Conservation (phyloP, 176 grass and related monocot species). For the Musa troglodytarum region DNA sequence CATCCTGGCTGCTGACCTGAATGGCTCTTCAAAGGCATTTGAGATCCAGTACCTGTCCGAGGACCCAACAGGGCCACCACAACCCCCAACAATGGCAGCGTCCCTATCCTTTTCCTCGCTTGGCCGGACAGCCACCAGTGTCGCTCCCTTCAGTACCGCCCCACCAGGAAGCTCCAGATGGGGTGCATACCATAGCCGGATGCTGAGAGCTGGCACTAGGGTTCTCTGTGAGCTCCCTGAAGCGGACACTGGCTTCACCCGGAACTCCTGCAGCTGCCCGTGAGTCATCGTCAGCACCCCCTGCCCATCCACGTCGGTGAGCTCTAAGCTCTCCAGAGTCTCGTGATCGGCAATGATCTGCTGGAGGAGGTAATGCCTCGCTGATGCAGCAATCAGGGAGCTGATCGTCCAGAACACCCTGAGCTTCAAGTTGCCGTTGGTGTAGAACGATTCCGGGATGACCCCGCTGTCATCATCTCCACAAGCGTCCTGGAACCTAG, state of each 20-base stretch:
- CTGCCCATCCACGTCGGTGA: conserved; percentile 64
- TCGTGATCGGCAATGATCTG: conserved; percentile 57
- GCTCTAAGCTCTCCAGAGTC: conserved; percentile 55
- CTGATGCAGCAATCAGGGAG: conserved; percentile 60
- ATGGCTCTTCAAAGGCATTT: conserved; percentile 79
- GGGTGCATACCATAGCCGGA: conserved; percentile 64
- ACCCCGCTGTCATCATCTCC: conserved; percentile 42
- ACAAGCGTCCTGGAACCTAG: conserved; percentile 14
- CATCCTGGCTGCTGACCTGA: conserved; percentile 47
- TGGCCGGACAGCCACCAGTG: conserved; percentile 70
- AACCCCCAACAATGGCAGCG: not conserved
- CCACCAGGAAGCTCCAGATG: conserved; percentile 54
- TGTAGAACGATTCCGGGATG: conserved; percentile 63
- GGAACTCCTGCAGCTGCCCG: conserved; percentile 51
- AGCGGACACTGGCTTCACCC: conserved; percentile 39
- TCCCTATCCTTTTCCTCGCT: conserved; percentile 41
- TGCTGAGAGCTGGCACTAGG: conserved; percentile 71
- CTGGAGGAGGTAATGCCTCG: conserved; percentile 67
- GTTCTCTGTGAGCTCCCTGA: conserved; percentile 54
- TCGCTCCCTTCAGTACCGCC: conserved; percentile 64
- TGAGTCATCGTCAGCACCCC: conserved; percentile 76
- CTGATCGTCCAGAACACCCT: conserved; percentile 87
- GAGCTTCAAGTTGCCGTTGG: conserved; percentile 46
- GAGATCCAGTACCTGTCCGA: conserved; percentile 47
- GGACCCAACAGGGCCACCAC: conserved; percentile 2